These are phyloP conservation scores for Fomitopsis schrenkii DNA, from an alignment of 1,284 basidiomycete species.

Conservation along the genomic window DNA sequence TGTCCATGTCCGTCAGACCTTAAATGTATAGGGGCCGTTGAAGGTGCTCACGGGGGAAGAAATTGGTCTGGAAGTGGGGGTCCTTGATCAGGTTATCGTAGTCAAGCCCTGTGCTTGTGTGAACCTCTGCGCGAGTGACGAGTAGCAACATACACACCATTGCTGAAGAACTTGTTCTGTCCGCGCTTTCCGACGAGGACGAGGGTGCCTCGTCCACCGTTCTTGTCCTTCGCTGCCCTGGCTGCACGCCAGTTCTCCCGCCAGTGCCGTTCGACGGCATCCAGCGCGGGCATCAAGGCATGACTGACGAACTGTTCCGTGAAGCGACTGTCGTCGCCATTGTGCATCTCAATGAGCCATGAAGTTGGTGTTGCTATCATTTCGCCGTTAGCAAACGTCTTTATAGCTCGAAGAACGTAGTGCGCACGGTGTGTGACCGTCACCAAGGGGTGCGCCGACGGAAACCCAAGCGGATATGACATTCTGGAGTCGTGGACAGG, in stretches of 20 bases:
- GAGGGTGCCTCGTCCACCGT: slow-evolving; percentile 54
- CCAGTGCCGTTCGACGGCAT: slow-evolving; percentile 81
- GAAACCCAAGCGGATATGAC: slow-evolving; percentile 46
- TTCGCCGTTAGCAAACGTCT: neutral
- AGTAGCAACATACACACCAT: slow-evolving; percentile 42
- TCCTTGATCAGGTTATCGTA: slow-evolving; percentile 60
- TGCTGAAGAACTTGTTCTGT: slow-evolving; percentile 88
- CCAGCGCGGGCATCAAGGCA: slow-evolving; percentile 69
- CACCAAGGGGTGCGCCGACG: slow-evolving; percentile 43
- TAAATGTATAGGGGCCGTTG: slow-evolving; percentile 10
- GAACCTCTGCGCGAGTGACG: neutral
- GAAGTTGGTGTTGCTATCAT: slow-evolving; percentile 50
- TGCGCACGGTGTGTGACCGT: slow-evolving; percentile 63
- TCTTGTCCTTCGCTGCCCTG: slow-evolving; percentile 35
- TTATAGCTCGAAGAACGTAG: neutral
- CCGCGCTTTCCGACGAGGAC: slow-evolving; percentile 72
- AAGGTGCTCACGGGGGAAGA: slow-evolving; percentile 59
- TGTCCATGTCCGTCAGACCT: slow-evolving; percentile 9
- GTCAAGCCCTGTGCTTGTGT: slow-evolving; percentile 55
- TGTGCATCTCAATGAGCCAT: slow-evolving; percentile 78
- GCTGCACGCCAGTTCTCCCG: slow-evolving; percentile 46
- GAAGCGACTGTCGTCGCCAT: slow-evolving; percentile 75
- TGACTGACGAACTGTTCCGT: slow-evolving; percentile 55
- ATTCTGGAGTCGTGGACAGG: slow-evolving; percentile 16
- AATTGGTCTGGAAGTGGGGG: slow-evolving; percentile 49